Base-by-base conservation (phyloP, 1,284 basidiomycete species). In the Earliella scabrosa region DNA sequence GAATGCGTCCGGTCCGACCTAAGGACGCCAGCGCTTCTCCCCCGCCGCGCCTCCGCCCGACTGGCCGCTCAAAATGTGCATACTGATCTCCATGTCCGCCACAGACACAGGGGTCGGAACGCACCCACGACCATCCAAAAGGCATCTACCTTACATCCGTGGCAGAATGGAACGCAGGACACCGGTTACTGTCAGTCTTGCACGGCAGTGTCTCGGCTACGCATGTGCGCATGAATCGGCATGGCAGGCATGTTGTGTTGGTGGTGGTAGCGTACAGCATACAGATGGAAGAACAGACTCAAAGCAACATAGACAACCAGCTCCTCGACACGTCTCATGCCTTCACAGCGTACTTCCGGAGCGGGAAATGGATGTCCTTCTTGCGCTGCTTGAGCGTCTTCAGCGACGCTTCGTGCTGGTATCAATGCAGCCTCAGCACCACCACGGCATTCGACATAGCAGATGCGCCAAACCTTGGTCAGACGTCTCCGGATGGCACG, bases 401-500 rank as follows among this genome's bases (percentile, higher is more conserved):
- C 67, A 86, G 75, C 68, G 85, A 86, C 65, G 77, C 73, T 78
- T 98, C 95, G 77, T 90, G 86, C 92, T 94, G 67, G 61, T 43
- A 46, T 6, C 53, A n/a, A 45, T 2, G 4, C 7, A 10, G 7
- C n/a, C n/a, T n/a, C n/a, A n/a, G n/a, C n/a, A n/a, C n/a, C n/a
- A n/a, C n/a, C n/a, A n/a, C n/a, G n/a, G n/a, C n/a, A n/a, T n/a
- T n/a, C n/a, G n/a, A 31, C 29, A 31, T n/a, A 18, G 10, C 9
- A 13, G 18, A 36, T 9, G 26, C 23, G 18, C 68, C 86, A 56
- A 58, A 93, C 93, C 82, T 90, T 89, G 70, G 94, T 95, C 76
- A 99, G 78, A 75, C 94, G 88, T 79, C 97, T 87, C 73, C 97
- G 88, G 84, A 99, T 98, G 58, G 97, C 97, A 68, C 97, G 93